Evolutionary conservation across 768 basidiomycete genomes (phyloP).

Genomic region (Kwoniella bestiolae): DNA sequence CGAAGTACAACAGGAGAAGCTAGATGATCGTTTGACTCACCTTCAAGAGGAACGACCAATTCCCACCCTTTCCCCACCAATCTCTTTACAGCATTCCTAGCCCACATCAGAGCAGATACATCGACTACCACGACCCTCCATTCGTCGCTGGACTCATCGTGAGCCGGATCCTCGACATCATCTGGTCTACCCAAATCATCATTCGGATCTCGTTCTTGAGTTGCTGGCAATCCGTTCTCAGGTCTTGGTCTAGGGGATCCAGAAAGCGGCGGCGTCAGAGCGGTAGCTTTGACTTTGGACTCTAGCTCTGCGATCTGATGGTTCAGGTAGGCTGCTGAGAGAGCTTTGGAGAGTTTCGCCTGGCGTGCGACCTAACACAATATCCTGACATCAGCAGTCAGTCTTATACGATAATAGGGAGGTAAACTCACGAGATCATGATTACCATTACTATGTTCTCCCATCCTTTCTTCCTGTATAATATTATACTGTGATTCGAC

Average conservation of each 20-base stretch:
- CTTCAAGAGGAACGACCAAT: slow-evolving; percentile 84
- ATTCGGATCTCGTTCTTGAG: slow-evolving; percentile 25
- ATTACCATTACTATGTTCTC: not conserved
- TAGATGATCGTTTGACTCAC: slow-evolving; percentile 61
- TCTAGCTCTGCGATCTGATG: slow-evolving; percentile 56
- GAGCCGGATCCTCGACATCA: slow-evolving; percentile 17
- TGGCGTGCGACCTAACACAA: slow-evolving; percentile 40
- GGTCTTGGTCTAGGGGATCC: not conserved
- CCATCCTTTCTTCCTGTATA: not conserved
- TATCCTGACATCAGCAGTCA: not conserved
- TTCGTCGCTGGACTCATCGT: slow-evolving; percentile 22
- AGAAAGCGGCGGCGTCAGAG: slow-evolving; percentile 9
- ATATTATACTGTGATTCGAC: not conserved
- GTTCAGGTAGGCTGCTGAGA: slow-evolving; percentile 48
- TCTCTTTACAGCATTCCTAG: slow-evolving; percentile 65
- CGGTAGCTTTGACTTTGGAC: slow-evolving; percentile 37
- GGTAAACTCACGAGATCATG: slow-evolving; percentile 6
- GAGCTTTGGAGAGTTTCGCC: slow-evolving; percentile 49
- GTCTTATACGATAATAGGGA: not conserved
- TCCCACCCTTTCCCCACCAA: slow-evolving; percentile 80
- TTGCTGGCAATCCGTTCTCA: slow-evolving; percentile 1
- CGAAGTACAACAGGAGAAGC: slow-evolving; percentile 1
- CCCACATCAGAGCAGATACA: slow-evolving; percentile 51
- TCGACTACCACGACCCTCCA: slow-evolving; percentile 53
- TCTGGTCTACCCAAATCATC: slow-evolving; percentile 27